phyloP scores from a whole-genome alignment of 2,329 filamentous ascomycete species.

The Pseudocercospora macadamiae region DNA sequence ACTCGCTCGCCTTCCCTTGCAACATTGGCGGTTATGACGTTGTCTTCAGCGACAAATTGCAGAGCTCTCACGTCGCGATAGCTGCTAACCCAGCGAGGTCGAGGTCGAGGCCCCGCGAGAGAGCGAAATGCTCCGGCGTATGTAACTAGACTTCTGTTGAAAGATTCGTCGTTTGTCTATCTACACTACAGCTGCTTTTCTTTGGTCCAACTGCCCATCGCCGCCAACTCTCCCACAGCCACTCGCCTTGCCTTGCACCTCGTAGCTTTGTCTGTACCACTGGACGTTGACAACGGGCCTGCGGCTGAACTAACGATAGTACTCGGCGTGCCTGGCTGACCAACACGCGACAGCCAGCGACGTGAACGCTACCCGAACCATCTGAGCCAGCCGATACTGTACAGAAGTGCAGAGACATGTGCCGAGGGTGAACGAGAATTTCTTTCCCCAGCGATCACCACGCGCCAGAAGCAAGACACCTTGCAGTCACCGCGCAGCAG shows the following conservation, averaged over 20 bases:
- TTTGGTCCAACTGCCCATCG: not conserved
- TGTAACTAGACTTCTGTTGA: not conserved
- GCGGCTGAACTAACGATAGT: conserved; percentile 5
- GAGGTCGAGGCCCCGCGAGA: not conserved
- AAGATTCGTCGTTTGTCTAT: not conserved
- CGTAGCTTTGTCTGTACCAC: conserved; percentile 7
- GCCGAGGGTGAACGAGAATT: not conserved
- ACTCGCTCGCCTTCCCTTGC: not conserved
- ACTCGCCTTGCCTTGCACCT: conserved; percentile 1
- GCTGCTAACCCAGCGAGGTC: not conserved
- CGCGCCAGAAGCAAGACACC: not conserved
- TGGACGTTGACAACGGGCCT: not conserved
- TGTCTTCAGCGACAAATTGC: conserved; percentile 6
- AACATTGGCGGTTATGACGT: not conserved
- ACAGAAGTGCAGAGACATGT: conserved; percentile 2
- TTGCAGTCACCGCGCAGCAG: not conserved
- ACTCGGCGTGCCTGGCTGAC: conserved; percentile 3
- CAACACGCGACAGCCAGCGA: not conserved
- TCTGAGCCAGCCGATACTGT: not conserved
- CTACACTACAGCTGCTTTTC: not conserved
- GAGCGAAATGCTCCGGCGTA: conserved; percentile 4
- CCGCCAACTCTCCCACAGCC: not conserved
- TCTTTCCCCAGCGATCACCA: not conserved
- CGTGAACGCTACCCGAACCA: not conserved
- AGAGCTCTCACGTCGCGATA: conserved; percentile 6